Percentiles rank a stretch among this genome's conserved stretches.
Conservation (phyloP, 768 basidiomycete species). For the Rhodotorula babjevae region DNA sequence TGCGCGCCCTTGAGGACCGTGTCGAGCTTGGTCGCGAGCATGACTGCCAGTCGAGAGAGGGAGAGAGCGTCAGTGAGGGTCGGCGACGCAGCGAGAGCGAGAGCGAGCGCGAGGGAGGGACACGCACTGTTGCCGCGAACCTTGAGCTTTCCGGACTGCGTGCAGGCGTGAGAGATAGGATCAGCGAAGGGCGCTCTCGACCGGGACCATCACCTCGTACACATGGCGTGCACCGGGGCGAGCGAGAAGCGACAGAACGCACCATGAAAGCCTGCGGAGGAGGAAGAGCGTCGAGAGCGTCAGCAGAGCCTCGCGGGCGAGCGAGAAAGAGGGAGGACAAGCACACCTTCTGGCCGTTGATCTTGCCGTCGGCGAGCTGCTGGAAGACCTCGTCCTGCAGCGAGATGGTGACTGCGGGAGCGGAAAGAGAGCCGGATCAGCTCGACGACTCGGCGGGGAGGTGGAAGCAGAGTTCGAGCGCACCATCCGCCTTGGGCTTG, state of each 20-base stretch:
- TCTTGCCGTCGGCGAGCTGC: conserved; percentile 69
- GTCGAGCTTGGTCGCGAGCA: conserved; percentile 89
- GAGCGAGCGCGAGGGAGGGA: no score
- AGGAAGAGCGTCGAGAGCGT: background rate
- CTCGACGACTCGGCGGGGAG: background rate
- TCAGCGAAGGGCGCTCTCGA: no score
- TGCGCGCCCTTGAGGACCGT: conserved; percentile 60
- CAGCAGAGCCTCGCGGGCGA: fast-evolving
- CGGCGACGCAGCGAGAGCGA: background rate
- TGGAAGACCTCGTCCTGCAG: conserved; percentile 35
- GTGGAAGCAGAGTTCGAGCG: background rate
- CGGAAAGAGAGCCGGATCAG: background rate
- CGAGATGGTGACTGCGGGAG: conserved; percentile 29
- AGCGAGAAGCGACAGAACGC: background rate
- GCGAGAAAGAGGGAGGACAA: no score
- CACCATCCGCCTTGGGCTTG: conserved; percentile 68
- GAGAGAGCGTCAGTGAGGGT: background rate
- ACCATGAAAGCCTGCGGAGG: conserved; percentile 27
- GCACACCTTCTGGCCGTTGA: conserved; percentile 73
- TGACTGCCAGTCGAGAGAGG: conserved; percentile 49
- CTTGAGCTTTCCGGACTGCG: conserved; percentile 15
- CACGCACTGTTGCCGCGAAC: background rate
- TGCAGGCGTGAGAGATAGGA: no score
- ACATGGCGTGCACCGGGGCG: no score
- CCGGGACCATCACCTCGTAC: no score